These are phyloP conservation scores for Russula foetens DNA, from an alignment of 768 basidiomycete genomes.

Conservation along the genomic window DNA sequence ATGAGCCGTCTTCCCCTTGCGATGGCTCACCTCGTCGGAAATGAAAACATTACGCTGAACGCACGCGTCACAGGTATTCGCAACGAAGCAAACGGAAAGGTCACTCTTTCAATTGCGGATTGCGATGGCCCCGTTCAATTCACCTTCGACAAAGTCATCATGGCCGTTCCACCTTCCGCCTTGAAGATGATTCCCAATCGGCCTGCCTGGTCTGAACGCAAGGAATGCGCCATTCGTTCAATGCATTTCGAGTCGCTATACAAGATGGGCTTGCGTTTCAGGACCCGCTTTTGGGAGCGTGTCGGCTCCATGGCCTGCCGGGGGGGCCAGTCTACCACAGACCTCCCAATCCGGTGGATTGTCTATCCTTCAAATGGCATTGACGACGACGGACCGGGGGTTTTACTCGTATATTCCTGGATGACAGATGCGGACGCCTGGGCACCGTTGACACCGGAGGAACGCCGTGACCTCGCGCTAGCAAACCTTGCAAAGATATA, in stretches of 20 bases:
- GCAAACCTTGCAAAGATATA: slow-evolving; percentile 21
- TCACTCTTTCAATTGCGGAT: slow-evolving; percentile 6
- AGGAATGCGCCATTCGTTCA: slow-evolving; percentile 22
- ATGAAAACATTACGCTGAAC: slow-evolving; percentile 21
- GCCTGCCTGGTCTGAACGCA: slow-evolving; percentile 17
- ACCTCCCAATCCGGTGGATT: slow-evolving; percentile 19
- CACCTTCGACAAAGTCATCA: slow-evolving; percentile 21
- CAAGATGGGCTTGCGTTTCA: slow-evolving; percentile 22
- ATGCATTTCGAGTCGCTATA: slow-evolving; percentile 24
- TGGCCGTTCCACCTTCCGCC: slow-evolving; percentile 23
- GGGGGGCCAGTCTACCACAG: slow-evolving; percentile 20
- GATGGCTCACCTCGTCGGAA: slow-evolving; percentile 20
- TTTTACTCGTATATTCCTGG: slow-evolving; percentile 24
- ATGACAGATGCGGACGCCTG: slow-evolving; percentile 22
- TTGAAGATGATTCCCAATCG: slow-evolving; percentile 23
- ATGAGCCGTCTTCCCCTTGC: slow-evolving; percentile 23
- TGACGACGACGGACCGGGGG: slow-evolving; percentile 23
- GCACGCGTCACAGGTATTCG: slow-evolving; percentile 19
- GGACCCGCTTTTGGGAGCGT: slow-evolving; percentile 21
- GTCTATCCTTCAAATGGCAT: slow-evolving; percentile 18
- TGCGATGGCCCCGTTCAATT: not conserved
- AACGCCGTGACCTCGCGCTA: slow-evolving; percentile 20
- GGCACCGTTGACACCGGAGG: slow-evolving; percentile 18
- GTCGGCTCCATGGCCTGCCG: not conserved
- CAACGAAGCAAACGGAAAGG: slow-evolving; percentile 11